phyloP scores from a whole-genome alignment of 345 rosid species.

The Lepidium didymum region DNA sequence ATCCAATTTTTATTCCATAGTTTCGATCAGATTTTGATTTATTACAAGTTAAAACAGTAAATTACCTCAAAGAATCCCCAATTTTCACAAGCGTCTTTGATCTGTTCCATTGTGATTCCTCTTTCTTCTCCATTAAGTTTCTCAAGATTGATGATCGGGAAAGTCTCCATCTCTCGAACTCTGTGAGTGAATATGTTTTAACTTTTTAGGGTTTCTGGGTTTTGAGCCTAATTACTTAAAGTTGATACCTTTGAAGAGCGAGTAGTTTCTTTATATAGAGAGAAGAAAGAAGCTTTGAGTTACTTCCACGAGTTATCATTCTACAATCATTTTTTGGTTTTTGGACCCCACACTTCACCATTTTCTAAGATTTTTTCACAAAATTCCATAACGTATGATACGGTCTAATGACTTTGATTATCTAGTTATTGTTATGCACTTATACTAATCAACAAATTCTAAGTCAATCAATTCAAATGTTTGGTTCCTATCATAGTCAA shows the following conservation, averaged over 20 bases:
- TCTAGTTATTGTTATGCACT: not conserved
- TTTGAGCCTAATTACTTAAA: conserved; percentile 5
- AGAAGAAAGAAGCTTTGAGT: conserved; percentile 12
- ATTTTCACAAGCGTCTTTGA: conserved; percentile 92
- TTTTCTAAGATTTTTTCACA: not conserved
- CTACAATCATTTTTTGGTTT: conserved; percentile 11
- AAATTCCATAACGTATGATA: not conserved
- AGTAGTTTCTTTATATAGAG: conserved; percentile 12
- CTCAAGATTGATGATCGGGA: conserved; percentile 65
- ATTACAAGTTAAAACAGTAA: not conserved
- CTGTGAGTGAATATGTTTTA: not conserved
- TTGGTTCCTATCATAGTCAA: not conserved
- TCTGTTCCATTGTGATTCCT: conserved; percentile 48
- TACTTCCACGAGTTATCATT: conserved; percentile 11
- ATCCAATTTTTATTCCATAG: not conserved
- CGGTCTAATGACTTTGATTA: not conserved
- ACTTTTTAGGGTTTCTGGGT: not conserved
- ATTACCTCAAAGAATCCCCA: conserved; percentile 98
- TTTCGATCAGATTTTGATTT: not conserved
- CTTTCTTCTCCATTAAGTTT: conserved; percentile 66
- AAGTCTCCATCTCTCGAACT: conserved; percentile 43
- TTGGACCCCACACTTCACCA: conserved; percentile 1
- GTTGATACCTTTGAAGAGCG: conserved; percentile 5
- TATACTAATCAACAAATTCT: not conserved
- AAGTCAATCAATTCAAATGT: not conserved